Evolutionary conservation across 2,329 filamentous ascomycete genomes (phyloP), one percentile per base, ranked within the genome.

Genomic region (Botrytis byssoidea): DNA sequence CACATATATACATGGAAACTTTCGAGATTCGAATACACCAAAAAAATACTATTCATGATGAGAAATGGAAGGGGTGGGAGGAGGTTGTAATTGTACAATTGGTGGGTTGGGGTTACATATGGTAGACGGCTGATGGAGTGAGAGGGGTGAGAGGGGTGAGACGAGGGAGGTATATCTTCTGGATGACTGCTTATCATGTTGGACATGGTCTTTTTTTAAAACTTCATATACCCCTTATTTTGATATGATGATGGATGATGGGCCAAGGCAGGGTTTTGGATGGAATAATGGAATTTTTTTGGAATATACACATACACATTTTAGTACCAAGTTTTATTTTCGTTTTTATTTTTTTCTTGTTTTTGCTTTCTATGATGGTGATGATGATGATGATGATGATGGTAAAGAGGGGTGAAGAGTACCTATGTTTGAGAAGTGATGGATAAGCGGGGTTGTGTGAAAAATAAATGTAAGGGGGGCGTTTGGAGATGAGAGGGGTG

Each of bases 181-280:
- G 25, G 14, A 63, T 40, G 25, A 25, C 12, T 16, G 14, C 4
- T 57, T 57, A 57, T 57, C 51, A 57, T 44, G 60, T 42, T 64
- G 37, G 60, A 44, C 60, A 64, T 64, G 25, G 14, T n/a, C 25
- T 44, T 42, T 20, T 57, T 57, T 55, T 18, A 14, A 18, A 64
- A 44, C 37, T 64, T 64, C 60, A 64, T 64, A 64, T 64, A 64
- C 60, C 60, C 60, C 60, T 44, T 42, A 42, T 44, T 42, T 64
- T 63, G 60, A 63, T 42, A 44, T 42, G 60, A 64, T 44, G 37
- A 64, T 64, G 60, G 60, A 64, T 64, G 60, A 64, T 64, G 60
- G 60, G 25, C 25, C 9, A 3, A 42, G 40, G 51, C 51, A 29
- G 14, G 25, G 1, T 55, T 42, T 64, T 42, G 60, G 37, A 44